Percentiles rank a stretch among this genome's conserved stretches.
These are phyloP conservation scores for Colletotrichum brevisporum DNA, from an alignment of 2,329 filamentous ascomycete genomes.

Conservation along the genomic window DNA sequence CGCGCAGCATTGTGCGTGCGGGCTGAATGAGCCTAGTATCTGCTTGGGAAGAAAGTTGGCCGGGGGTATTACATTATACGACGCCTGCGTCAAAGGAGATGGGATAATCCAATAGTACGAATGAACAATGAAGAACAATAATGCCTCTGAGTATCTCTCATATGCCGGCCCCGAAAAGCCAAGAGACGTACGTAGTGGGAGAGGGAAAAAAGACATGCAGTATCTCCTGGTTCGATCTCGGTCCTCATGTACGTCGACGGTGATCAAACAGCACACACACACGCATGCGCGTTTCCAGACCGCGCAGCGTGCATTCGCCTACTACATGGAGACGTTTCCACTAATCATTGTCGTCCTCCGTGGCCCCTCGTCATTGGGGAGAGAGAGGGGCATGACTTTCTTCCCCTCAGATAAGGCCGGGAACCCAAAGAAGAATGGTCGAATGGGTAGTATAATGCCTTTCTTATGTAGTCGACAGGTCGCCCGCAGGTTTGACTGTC, in stretches of 20 bases:
- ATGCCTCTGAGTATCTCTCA: neutral
- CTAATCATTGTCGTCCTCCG: neutral
- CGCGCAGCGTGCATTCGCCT: conserved; percentile 1
- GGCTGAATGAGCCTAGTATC: neutral
- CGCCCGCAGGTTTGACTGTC: neutral
- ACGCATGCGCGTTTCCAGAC: neutral
- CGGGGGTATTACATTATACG: neutral
- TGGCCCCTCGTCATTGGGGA: conserved; percentile 24
- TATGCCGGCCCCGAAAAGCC: neutral
- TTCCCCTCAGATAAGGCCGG: conserved; percentile 16
- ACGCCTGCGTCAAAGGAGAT: neutral
- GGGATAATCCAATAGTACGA: neutral
- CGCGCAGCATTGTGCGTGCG: conserved; percentile 1
- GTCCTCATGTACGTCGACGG: conserved; percentile 13
- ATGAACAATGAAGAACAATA: neutral
- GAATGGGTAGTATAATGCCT: no score
- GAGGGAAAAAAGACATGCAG: conserved; percentile 4
- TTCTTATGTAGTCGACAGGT: conserved; percentile 9
- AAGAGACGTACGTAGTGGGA: no score
- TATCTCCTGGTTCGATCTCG: conserved; percentile 15
- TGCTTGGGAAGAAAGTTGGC: no score
- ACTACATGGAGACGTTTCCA: neutral
- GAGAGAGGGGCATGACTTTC: neutral
- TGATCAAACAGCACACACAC: conserved; percentile 27
- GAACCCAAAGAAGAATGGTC: neutral